Evolutionary conservation across 768 basidiomycete species (phyloP).

Genomic region (Sporobolomyces pararoseus): DNA sequence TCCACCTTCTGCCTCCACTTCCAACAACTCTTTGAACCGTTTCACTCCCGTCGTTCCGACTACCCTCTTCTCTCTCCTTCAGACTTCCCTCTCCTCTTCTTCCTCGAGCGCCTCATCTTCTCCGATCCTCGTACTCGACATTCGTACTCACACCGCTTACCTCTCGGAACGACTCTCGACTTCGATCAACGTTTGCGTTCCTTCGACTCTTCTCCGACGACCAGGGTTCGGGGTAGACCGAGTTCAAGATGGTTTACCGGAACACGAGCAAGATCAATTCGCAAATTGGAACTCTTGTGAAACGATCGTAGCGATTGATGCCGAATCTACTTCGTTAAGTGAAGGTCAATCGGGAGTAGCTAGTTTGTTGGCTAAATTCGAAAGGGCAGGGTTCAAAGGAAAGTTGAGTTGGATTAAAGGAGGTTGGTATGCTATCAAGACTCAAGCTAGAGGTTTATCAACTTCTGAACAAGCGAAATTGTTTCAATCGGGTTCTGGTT

Average conservation of each 20-base stretch:
- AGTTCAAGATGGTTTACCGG: slow-evolving; percentile 75
- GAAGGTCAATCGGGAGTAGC: slow-evolving; percentile 53
- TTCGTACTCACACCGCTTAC: slow-evolving; percentile 76
- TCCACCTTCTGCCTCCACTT: not conserved
- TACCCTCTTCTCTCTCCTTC: slow-evolving; percentile 24
- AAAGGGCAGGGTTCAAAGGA: slow-evolving; percentile 55
- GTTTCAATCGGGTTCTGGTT: slow-evolving; percentile 6
- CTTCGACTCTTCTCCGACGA: slow-evolving; percentile 88
- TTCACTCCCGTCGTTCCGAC: slow-evolving; percentile 23
- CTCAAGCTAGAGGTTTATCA: slow-evolving; percentile 38
- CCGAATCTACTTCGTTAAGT: slow-evolving; percentile 62
- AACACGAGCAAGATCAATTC: slow-evolving; percentile 58
- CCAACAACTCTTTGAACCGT: not conserved
- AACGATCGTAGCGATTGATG: slow-evolving; percentile 78
- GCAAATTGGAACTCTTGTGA: slow-evolving; percentile 45
- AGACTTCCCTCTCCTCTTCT: not conserved
- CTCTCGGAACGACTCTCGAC: slow-evolving; percentile 58
- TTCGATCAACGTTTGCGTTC: slow-evolving; percentile 81
- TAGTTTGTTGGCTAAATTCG: slow-evolving; percentile 51
- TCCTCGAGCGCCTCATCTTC: slow-evolving; percentile 15
- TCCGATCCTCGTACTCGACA: slow-evolving; percentile 69
- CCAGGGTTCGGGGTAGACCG: slow-evolving; percentile 76
- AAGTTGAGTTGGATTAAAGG: slow-evolving; percentile 75
- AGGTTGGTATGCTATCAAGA: slow-evolving; percentile 67
- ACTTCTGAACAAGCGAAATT: not conserved